These are phyloP conservation scores for Pestalotiopsis sp. DNA, from an alignment of 2,329 filamentous ascomycete genomes.

Conservation along the genomic window DNA sequence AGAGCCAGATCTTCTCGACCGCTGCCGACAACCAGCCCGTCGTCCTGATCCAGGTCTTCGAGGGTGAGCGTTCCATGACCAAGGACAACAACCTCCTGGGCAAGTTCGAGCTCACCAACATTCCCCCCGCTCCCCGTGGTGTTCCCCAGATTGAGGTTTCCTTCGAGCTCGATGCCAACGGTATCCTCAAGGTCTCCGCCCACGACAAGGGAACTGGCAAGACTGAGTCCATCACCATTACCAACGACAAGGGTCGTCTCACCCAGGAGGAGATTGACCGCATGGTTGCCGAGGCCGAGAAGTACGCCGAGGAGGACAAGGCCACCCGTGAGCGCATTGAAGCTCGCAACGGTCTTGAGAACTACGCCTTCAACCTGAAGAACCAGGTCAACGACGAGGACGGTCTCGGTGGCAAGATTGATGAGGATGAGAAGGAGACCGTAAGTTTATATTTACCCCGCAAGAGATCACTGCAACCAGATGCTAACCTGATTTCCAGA, in stretches of 20 bases:
- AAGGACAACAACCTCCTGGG: slow-evolving; percentile 97
- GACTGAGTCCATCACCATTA: slow-evolving; percentile 96
- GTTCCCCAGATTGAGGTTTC: slow-evolving; percentile 98
- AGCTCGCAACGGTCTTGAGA: slow-evolving; percentile 94
- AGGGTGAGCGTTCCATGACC: slow-evolving; percentile 91
- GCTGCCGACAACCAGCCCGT: slow-evolving; percentile 96
- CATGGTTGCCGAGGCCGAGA: slow-evolving; percentile 98
- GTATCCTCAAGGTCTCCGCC: slow-evolving; percentile 95
- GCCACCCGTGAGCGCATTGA: slow-evolving; percentile 96
- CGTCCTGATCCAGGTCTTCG: slow-evolving; percentile 92
- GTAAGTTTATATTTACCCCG: slow-evolving; percentile 49
- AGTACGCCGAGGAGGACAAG: slow-evolving; percentile 98
- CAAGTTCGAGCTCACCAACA: slow-evolving; percentile 97
- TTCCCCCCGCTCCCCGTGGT: slow-evolving; percentile 91
- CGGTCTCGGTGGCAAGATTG: slow-evolving; percentile 96
- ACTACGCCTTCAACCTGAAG: slow-evolving; percentile 98
- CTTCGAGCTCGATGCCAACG: slow-evolving; percentile 97
- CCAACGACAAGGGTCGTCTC: slow-evolving; percentile 98
- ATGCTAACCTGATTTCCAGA: slow-evolving; percentile 49
- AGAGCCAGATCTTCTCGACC: slow-evolving; percentile 97
- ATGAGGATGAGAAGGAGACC: slow-evolving; percentile 97
- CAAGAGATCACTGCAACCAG: slow-evolving; percentile 7
- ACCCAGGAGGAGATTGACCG: slow-evolving; percentile 97
- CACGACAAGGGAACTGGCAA: slow-evolving; percentile 98
- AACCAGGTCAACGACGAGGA: slow-evolving; percentile 98